Conservation (phyloP, 1,284 basidiomycete genomes). For the Puccinia novopanici region DNA sequence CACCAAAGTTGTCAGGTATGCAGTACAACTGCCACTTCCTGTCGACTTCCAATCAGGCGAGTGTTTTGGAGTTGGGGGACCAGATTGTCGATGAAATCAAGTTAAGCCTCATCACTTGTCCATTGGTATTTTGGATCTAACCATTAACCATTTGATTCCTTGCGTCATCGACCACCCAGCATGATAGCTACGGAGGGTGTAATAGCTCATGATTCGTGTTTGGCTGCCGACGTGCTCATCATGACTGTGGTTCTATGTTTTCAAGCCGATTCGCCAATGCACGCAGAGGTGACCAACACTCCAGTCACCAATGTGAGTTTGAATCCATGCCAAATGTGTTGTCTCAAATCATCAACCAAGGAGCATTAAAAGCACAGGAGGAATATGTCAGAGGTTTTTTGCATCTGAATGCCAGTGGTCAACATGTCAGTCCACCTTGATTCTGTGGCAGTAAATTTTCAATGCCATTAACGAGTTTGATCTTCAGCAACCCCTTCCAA, state of each 20-base stretch:
- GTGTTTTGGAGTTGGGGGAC: neutral
- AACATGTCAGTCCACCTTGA: no score
- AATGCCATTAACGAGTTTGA: no score
- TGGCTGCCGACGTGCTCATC: neutral
- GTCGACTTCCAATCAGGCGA: slow-evolving; percentile 57
- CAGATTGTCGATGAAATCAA: neutral
- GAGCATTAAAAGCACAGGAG: no score
- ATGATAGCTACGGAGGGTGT: neutral
- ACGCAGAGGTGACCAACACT: neutral
- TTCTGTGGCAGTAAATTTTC: no score
- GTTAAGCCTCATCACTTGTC: no score
- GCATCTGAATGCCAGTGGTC: no score
- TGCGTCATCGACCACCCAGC: no score
- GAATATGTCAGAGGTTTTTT: no score
- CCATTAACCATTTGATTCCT: no score
- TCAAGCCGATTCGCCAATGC: neutral
- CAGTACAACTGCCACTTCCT: slow-evolving; percentile 61
- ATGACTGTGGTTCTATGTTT: neutral
- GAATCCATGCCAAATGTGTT: neutral
- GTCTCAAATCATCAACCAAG: no score
- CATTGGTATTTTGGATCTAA: no score
- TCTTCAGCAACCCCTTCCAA: no score
- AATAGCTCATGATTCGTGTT: neutral
- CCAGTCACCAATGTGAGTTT: neutral
- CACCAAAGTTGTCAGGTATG: slow-evolving; percentile 54